Base-by-base conservation (phyloP, 768 basidiomycete genomes). In the Rhodotorula graminis region DNA sequence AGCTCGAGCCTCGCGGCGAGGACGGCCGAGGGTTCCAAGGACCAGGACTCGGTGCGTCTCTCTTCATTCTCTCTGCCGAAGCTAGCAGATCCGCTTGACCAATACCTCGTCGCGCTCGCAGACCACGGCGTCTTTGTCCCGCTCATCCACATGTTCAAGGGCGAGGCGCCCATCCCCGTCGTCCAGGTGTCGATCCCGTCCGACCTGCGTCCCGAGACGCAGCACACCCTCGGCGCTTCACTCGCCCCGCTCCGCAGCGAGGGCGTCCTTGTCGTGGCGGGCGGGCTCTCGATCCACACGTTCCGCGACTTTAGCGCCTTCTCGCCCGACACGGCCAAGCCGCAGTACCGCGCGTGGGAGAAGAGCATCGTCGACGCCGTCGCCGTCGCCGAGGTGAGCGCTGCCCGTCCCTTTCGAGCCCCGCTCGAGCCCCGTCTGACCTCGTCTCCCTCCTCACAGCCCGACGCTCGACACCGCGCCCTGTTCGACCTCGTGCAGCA, bases 111-210 rank as follows among this genome's bases (percentile, higher is more conserved):
- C 57, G 21, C 15, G 57, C 33, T 12, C 27, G 16, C 50, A 71
- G 89, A 90, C 77, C 89, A 90, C 76, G 90, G 90, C 33, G 89
- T 91, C 58, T 91, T 91, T 79, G 83, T 92, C 21, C 90, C 90
- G 4, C 90, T 91, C 83, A 83, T 84, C 58, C 79, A 88, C 70
- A 91, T 91, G 90, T 91, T 91, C 77, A 63, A 55, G n/a, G 69
- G 74, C n/a, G 2, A 33, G 0, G 50, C 68, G 60, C 85, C 87
- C 11, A 81, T 91, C 27, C 90, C 90, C 5, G 84, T 91, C 76
- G 85, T 91, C 29, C 61, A 74, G 63, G 77, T 77, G 21, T 78
- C 77, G 23, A 87, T 91, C 64, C 87, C 90, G 73, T 82, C 83
- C 18, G 86, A 82, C 69, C 76, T 90, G 72, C 84, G 83, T 65